Evolutionary conservation across 768 basidiomycete genomes (phyloP).

Genomic region (Imleria badia): DNA sequence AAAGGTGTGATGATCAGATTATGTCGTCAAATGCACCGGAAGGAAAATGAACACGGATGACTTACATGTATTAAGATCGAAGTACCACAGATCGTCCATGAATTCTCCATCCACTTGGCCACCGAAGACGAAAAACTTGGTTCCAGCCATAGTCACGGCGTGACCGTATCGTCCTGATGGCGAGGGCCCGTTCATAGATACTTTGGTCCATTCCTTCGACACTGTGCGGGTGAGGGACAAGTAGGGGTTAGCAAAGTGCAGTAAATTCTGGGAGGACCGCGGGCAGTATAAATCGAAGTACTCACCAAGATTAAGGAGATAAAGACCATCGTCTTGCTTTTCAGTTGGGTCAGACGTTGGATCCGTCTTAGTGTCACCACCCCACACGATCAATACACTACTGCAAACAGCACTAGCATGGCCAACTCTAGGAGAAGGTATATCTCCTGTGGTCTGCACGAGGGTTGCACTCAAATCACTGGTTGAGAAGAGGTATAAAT

Average conservation of each 20-base stretch:
- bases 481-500: constrained; percentile 88
- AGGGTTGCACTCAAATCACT: constrained; percentile 77
- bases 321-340: constrained; percentile 88
- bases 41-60: constrained; percentile 4
- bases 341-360: constrained; percentile 58
- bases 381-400: constrained; percentile 96
- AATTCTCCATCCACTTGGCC: constrained; percentile 96
- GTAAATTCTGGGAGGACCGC: background rate
- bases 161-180: constrained; percentile 95
- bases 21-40: background rate
- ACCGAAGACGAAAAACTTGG: constrained; percentile 92
- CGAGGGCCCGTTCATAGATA: constrained; percentile 70
- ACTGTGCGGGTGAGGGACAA: constrained; percentile 44
- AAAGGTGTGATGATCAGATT: background rate
- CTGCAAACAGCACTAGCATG: constrained; percentile 96
- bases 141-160: constrained; percentile 88
- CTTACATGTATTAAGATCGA: constrained; percentile 93
- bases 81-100: constrained; percentile 92
- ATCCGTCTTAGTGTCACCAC: constrained; percentile 91
- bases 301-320: constrained; percentile 91
- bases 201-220: constrained; percentile 92
- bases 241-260: constrained; percentile 2
- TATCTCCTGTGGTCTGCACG: constrained; percentile 84
- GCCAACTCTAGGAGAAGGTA: constrained; percentile 89
- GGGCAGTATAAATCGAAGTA: constrained; percentile 10